Evolutionary conservation across 768 basidiomycete species (phyloP), one percentile per base, ranked within the genome.

Genomic region (Melanogaster broomeanus): DNA sequence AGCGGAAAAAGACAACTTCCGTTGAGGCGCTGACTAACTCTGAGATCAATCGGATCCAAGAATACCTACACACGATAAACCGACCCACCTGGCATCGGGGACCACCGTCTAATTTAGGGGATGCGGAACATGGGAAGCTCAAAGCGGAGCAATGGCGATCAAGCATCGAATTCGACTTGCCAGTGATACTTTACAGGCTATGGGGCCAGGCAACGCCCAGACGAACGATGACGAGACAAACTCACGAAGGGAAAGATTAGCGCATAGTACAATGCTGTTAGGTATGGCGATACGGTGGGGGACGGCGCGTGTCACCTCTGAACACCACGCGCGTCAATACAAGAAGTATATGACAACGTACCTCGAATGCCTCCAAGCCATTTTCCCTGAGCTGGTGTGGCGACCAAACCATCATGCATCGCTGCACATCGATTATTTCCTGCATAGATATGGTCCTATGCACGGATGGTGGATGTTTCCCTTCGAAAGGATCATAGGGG

Each of bases 391-490:
- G 3, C 57, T 62, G 12, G n/a, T 12, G 1, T 49, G 62, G 34
- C 21, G 43, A 8, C 68, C 63, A 1, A 71, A 72, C 38, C 67
- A 74, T 45, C 72, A 75, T 43, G 44, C 61, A 25, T 56, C 67
- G 2, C 45, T 73, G 7, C 74, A 75, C 37, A 44, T 72, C 1
- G 27, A 54, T 3, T 52, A 61, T 2, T 69, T 65, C 42, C 42
- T 72, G 2, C 12, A 12, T 0, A 24, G 49, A 7, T 73, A 65
- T 49, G 71, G 74, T 0, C 73, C 72, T 4, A 53, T 64, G 27
- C 62, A 68, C 50, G 59, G 59, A 0, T 73, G 70, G 71, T 69
- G 73, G 63, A 62, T 65, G 40, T 74, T 71, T 45, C 64, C 66
- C 3, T 68, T 70, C 37, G 62, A 72, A 47, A 15, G 61, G 3